Evolutionary conservation across 1,284 basidiomycete species (phyloP).

Genomic region (Apiotrichum gracile): DNA sequence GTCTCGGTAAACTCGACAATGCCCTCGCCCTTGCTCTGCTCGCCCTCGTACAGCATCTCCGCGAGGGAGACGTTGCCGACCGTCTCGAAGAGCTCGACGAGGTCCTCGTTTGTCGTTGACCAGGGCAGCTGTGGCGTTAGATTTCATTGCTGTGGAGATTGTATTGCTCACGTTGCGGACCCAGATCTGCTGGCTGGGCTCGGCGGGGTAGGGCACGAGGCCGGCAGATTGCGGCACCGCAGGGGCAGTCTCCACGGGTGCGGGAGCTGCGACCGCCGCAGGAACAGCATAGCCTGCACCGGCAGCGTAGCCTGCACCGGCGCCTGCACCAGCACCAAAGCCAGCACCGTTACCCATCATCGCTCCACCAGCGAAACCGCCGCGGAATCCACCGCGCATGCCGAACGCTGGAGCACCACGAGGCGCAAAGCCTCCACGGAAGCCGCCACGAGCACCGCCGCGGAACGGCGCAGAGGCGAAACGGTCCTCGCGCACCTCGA

Average conservation of each 20-base stretch:
- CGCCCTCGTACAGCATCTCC: slow-evolving; percentile 86
- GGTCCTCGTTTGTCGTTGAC: slow-evolving; percentile 98
- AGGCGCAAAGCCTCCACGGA: slow-evolving; percentile 49
- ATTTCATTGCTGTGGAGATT: not conserved
- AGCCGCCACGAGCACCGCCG: slow-evolving; percentile 55
- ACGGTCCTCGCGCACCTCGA: slow-evolving; percentile 93
- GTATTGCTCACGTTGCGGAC: slow-evolving; percentile 78
- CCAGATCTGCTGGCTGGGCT: slow-evolving; percentile 94
- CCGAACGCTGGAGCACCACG: slow-evolving; percentile 31
- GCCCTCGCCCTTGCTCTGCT: slow-evolving; percentile 85
- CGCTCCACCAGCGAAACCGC: slow-evolving; percentile 51
- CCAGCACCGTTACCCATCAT: slow-evolving; percentile 18
- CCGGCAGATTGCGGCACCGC: slow-evolving; percentile 19
- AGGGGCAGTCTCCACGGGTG: slow-evolving; percentile 11
- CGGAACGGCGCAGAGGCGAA: slow-evolving; percentile 61
- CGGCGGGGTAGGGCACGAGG: slow-evolving; percentile 50
- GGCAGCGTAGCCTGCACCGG: no score
- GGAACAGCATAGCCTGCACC: no score
- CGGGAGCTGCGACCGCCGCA: slow-evolving; percentile 36
- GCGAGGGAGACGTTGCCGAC: slow-evolving; percentile 90
- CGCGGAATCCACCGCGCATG: slow-evolving; percentile 53
- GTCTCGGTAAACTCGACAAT: slow-evolving; percentile 91
- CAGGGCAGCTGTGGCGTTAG: slow-evolving; percentile 68
- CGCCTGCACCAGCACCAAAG: no score
- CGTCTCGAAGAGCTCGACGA: slow-evolving; percentile 96